Evolutionary conservation across 495 filamentous ascomycete genomes (phyloP), one percentile per base, ranked within the genome.

Genomic region (Oleoguttula mirabilis): DNA sequence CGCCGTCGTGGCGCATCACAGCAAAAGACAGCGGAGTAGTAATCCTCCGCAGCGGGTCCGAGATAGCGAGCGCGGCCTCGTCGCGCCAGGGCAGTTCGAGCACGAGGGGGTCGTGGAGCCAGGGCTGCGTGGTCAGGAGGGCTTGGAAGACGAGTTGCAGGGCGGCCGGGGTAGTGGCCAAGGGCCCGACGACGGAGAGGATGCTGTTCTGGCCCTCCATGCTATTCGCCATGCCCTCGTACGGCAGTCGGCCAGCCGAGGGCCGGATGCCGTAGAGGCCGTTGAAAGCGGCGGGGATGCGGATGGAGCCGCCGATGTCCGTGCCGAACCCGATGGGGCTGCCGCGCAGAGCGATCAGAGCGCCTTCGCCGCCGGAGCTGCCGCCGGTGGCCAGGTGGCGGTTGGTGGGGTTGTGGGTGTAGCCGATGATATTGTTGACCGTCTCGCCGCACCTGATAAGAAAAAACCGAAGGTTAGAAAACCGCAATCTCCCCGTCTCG

Each of bases 31-130:
- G 60, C 32, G 54, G 58, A 2, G 40, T 35, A 2, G 39, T 48
- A 7, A 62, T 55, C 17, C 58, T 43, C 11, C 60, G 43, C 8
- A 69, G 65, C 35, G 68, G 46, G 22, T 66, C 60, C 11, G 60
- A 58, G 3, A 72, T 66, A 14, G 71, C 49, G 28, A 68, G 67
- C 33, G 69, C 61, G n/a, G 64, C 46, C 8, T 70, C 63, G 23
- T 70, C 60, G 33, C 77, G 64, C 79, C 77, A 83, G 5, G 79
- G 79, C 3, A 83, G 44, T 42, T 79, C 70, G 31, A 69, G 45
- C 1, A 70, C 72, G 14, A 76, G 57, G 0, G 79, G 79, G 59
- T 83, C 79, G 51, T 73, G 64, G 6, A 73, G 59, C 79, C 79
- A 83, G 10, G 79, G 79, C 42, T 75, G 42, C 38, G 69, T 65